Percentiles rank a stretch among this genome's conserved stretches.
Conservation (phyloP, 2,329 filamentous ascomycete genomes). For the Trichophyton simii region DNA sequence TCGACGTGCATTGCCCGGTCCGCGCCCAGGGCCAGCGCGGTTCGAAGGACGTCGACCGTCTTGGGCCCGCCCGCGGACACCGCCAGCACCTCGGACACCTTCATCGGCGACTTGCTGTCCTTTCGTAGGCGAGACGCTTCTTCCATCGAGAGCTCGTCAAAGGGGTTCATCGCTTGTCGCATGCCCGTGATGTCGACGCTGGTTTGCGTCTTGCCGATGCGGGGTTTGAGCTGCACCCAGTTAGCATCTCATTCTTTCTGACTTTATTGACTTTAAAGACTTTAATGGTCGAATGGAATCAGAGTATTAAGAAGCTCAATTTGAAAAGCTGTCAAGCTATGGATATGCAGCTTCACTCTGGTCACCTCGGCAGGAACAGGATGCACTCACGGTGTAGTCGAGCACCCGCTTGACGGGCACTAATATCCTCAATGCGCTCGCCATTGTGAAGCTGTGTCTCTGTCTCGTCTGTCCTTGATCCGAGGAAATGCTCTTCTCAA, state of each 20-base stretch:
- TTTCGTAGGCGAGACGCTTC: conserved; percentile 80
- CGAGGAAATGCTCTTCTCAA: neutral
- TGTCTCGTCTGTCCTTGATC: neutral
- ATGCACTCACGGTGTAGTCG: conserved; percentile 40
- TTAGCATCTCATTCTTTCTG: neutral
- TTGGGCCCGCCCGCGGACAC: conserved; percentile 82
- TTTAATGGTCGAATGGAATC: no score
- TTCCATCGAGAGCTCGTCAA: conserved; percentile 96
- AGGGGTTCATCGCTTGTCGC: conserved; percentile 98
- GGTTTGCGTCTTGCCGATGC: conserved; percentile 60
- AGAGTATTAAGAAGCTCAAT: no score
- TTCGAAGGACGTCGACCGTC: conserved; percentile 75
- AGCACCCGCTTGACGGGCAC: conserved; percentile 76
- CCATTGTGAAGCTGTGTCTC: conserved; percentile 24
- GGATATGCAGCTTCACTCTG: neutral
- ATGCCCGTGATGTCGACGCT: conserved; percentile 84
- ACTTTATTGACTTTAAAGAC: no score
- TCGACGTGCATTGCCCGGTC: conserved; percentile 87
- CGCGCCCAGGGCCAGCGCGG: conserved; percentile 97
- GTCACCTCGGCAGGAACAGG: neutral
- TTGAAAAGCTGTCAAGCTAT: neutral
- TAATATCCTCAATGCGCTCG: conserved; percentile 52
- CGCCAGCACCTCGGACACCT: conserved; percentile 83
- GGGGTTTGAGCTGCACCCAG: conserved; percentile 48
- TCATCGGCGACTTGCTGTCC: conserved; percentile 64